A percentile compares a stretch with the other conserved stretches of the same genome.
These are phyloP conservation scores for Trichoderma harzianum DNA, from an alignment of 2,329 filamentous ascomycete genomes.

Conservation along the genomic window DNA sequence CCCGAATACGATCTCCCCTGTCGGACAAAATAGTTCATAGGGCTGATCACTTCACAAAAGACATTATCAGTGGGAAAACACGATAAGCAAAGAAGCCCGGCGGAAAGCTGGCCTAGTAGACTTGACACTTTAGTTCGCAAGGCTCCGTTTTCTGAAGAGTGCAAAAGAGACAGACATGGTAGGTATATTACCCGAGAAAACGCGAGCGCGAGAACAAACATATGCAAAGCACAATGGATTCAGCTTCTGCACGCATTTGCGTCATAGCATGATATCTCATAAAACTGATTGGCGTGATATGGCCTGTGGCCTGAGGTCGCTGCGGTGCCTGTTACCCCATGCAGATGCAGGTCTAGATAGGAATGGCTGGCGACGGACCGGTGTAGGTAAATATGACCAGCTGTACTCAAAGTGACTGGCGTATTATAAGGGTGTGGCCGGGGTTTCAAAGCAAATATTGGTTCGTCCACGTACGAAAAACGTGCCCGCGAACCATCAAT, in stretches of 20 bases:
- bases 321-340: background rate
- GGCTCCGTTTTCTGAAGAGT: background rate
- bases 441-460: background rate
- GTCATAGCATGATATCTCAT: background rate
- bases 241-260: background rate
- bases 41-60: no score
- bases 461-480: background rate
- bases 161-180: background rate
- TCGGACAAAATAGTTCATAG: no score
- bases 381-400: background rate
- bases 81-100: no score
- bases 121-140: background rate
- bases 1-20: background rate
- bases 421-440: background rate
- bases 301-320: background rate
- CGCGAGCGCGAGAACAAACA: background rate
- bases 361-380: background rate
- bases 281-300: background rate
- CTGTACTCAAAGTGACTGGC: background rate
- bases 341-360: background rate
- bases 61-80: no score
- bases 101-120: no score
- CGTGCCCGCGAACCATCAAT: background rate
- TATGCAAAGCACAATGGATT: background rate
- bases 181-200: background rate